Evolutionary conservation across 768 basidiomycete species (phyloP).

Genomic region (Tubosaeta sp.): DNA sequence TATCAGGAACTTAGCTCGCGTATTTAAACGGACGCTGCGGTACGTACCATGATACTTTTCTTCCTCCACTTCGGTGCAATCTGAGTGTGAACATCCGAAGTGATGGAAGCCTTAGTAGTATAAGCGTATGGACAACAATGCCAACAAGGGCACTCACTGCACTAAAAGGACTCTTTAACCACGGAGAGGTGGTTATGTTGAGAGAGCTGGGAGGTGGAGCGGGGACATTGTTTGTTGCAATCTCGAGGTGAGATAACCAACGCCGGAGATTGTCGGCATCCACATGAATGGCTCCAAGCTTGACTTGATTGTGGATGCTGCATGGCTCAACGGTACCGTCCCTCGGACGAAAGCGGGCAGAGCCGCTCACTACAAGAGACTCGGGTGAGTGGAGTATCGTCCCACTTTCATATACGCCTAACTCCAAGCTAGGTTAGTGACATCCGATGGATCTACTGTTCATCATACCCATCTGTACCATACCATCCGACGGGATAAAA

Average conservation of each 20-base stretch:
- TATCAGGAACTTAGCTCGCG: conserved; percentile 1
- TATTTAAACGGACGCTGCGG: not conserved
- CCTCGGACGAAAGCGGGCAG: conserved; percentile 55
- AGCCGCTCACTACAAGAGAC: conserved; percentile 41
- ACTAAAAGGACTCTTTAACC: conserved; percentile 27
- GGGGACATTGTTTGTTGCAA: conserved; percentile 1
- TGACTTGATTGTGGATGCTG: conserved; percentile 45
- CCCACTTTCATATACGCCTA: conserved; percentile 24
- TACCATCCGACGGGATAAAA: conserved; percentile 27
- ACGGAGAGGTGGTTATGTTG: conserved; percentile 16
- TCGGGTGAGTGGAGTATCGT: conserved; percentile 46
- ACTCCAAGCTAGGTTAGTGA: not conserved
- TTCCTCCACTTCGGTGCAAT: conserved; percentile 15
- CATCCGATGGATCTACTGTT: not conserved
- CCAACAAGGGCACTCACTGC: conserved; percentile 13
- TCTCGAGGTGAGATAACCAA: conserved; percentile 13
- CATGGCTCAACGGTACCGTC: conserved; percentile 49
- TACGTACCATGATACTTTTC: conserved; percentile 15
- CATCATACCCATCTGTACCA: conserved; percentile 28
- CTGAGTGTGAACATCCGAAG: conserved; percentile 14
- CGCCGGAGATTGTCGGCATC: conserved; percentile 39
- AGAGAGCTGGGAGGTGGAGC: conserved; percentile 1
- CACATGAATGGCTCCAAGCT: conserved; percentile 43
- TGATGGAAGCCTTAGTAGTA: conserved; percentile 13
- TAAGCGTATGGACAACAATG: conserved; percentile 1